Evolutionary conservation across 352 stramenopile genomes (phyloP), one percentile per base, ranked within the genome.

Genomic region (Phytopythium oedochilum): DNA sequence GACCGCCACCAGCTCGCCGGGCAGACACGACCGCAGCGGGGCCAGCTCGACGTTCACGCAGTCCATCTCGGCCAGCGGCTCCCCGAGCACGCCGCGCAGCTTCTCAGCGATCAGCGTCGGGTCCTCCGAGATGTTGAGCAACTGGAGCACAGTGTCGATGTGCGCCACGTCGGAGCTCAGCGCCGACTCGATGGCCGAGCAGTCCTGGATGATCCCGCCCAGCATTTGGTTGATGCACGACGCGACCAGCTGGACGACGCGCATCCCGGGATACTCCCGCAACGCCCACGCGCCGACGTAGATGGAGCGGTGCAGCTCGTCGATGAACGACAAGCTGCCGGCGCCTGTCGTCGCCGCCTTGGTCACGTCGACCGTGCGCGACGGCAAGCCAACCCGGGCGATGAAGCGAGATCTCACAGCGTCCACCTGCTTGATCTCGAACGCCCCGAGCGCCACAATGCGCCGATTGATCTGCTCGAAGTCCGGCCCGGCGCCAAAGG

Each of bases 81-180:
- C 71, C 1, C 79, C 83, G 14, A 78, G 57, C 6, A 73, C 59
- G 26, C 84, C 84, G 42, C 84, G 80, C 44, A 87, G 63, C 35
- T 86, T 88, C 46, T 92, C 82, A 2, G 73, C 66, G 45, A 89
- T 89, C 40, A 89, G 49, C 10, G 64, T 42, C 8, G 68, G 69
- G 20, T 89, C 75, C 65, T 86, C 76, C n/a, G 78, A 80, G 32
- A 91, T 74, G 55, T 85, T 68, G 49, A 93, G 66, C n/a, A 76
- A 57, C 18, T 70, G 60, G 9, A 93, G 58, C 8, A 88, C 60
- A 4, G 70, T 46, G 11, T 64, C 57, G 31, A 91, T 88, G 32
- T 78, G 69, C 10, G 63, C 48, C 35, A 76, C 56, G 17, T 89
- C 66, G 23, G 75, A 83, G 26, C 57, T 70, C 42, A 90, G 71